Evolutionary conservation across 1,139 yeast genomes (phyloP).

Genomic region (Magnusiomyces sp.): DNA sequence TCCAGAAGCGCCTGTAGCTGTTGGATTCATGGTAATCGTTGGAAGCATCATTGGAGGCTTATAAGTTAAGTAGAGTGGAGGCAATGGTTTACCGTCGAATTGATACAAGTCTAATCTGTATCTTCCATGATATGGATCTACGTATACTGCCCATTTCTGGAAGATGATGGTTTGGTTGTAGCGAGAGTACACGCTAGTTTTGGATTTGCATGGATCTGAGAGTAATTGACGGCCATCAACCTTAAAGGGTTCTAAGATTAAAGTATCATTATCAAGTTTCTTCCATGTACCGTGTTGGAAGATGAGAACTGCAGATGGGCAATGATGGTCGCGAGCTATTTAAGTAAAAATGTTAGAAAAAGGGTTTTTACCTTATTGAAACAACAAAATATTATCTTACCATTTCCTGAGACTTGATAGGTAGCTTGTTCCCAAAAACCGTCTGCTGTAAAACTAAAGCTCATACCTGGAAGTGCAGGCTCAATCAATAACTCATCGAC

Average conservation of each 20-base stretch:
- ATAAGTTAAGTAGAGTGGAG: conserved; percentile 86
- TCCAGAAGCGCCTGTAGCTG: conserved; percentile 33
- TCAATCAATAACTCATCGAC: conserved; percentile 88
- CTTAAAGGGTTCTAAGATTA: conserved; percentile 61
- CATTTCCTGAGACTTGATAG: conserved; percentile 66
- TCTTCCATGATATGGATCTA: conserved; percentile 79
- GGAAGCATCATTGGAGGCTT: conserved; percentile 96
- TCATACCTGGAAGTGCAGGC: conserved; percentile 90
- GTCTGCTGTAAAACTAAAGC: conserved; percentile 85
- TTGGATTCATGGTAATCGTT: conserved; percentile 82
- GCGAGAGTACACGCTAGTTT: conserved; percentile 54
- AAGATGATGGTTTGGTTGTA: conserved; percentile 62
- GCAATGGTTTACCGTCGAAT: conserved; percentile 75
- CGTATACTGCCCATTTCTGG: conserved; percentile 45
- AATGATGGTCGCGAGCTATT: conserved; percentile 54
- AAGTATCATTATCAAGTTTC: conserved; percentile 53
- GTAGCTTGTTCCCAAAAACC: conserved; percentile 87
- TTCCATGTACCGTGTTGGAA: conserved; percentile 86
- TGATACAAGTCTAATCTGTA: conserved; percentile 65
- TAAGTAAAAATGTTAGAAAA: not conserved
- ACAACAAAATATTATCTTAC: conserved; percentile 15
- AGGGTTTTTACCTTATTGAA: no score
- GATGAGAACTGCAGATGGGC: conserved; percentile 74
- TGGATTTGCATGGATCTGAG: conserved; percentile 63
- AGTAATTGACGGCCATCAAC: conserved; percentile 91